Evolutionary conservation across 148 eudicot genomes (phyloP), one percentile per base, ranked within the genome.

Genomic region (Fagopyrum esculentum): DNA sequence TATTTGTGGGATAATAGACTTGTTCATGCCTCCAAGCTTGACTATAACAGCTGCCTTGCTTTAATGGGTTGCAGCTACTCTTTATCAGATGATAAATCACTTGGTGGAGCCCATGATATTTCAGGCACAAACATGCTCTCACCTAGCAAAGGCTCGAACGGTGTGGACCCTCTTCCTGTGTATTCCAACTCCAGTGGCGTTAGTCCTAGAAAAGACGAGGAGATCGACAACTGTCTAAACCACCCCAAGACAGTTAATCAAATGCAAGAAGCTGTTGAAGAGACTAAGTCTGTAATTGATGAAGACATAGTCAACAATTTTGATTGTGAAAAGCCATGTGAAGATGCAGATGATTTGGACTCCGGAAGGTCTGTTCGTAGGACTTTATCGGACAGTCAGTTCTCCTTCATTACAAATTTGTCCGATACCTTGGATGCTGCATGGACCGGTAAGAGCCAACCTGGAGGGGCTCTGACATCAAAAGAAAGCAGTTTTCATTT

Each of bases 1-100:
- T 90, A 89, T 81, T 81, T 89, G 82, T 92, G 99, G 99, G 98
- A 95, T 75, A 93, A 86, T 64, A 88, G 88, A 55, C 89, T 95
- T 63, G 85, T 92, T 60, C 79, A 83, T 82, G 92, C 91, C 52
- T 87, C 92, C 22, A 84, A 83, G 79, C 74, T 81, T 71, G 87
- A 84, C 72, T 80, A 51, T 43, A 82, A 79, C 56, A 81, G 55
- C 56, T 29, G 35, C 74, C 76, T 60, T 68, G 60, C 22, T 50
- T 12, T 47, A 19, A 70, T 54, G 17, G 72, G 69, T 54, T 54
- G 80, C 76, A 48, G 26, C 40, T 35, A 40, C 69, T 49, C 82
- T 73, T 80, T 55, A 15, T 73, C 78, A 43, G 79, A 43, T 10
- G 84, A 83, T 64, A 85, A 80, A 81, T 49, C 75, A 57, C 64